Base-by-base conservation (phyloP, 345 rosid species). In the Bruguiera gymnorhiza region DNA sequence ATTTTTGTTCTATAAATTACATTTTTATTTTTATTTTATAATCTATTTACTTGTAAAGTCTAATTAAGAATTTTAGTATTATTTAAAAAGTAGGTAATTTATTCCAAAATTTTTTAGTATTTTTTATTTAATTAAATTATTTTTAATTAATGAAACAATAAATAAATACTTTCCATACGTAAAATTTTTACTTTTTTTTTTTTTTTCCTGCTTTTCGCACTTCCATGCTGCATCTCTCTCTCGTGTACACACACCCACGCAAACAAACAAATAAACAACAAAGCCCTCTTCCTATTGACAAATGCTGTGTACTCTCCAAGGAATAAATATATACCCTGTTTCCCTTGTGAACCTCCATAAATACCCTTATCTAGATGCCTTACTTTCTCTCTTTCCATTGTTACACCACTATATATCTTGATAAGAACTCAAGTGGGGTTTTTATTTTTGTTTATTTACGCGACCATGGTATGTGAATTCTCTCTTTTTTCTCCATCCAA, bases 311-410 rank as follows among this genome's bases (percentile, higher is more conserved):
- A 58, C 69, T 21, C 80, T 76, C 77, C 83, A 77, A 83, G 88
- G 83, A 88, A 81, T 83, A 84, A 86, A 81, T 78, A 76, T 82
- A 83, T 75, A 32, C 62, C 60, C 79, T 69, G 46, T 76, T 56
- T 71, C 79, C 73, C 85, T 77, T 79, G 84, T 82, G 87, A 84
- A 70, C 87, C 83, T 84, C 87, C 89, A 76, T 84, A 85, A 86
- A 82, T 88, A 79, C 89, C 77, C 85, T 71, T 67, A 74, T 76
- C 81, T 71, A 71, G 70, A 72, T 58, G 70, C 78, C 72, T 69
- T 77, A 39, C 54, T 70, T 76, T 51, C 79, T 76, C 70, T 68
- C 73, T 65, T 71, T 65, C 60, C 3, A 26, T 56, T 24, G 30
- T 56, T 24, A 56, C 29, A 56, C 30, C 60, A 55, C 60, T 23